A percentile compares a stretch with the other conserved stretches of the same genome.
These are phyloP conservation scores for Phylloporus arenicola DNA, from an alignment of 768 basidiomycete genomes.

Conservation along the genomic window DNA sequence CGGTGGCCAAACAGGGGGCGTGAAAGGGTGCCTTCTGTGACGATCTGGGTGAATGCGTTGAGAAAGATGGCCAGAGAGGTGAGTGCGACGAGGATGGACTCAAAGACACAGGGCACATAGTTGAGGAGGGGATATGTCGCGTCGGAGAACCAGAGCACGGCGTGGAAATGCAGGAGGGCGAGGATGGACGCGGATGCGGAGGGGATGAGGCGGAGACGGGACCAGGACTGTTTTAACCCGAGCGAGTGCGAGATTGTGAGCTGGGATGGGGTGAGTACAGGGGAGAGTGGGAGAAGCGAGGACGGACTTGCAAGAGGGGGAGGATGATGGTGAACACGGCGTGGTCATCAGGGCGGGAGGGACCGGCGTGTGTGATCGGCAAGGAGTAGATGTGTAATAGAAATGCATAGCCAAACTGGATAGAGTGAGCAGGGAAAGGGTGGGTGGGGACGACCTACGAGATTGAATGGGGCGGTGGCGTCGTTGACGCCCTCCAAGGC, in stretches of 20 bases:
- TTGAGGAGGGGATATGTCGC: conserved; percentile 63
- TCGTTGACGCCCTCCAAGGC: conserved; percentile 60
- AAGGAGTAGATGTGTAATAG: conserved; percentile 70
- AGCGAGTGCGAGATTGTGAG: conserved; percentile 60
- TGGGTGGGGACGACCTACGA: conserved; percentile 44
- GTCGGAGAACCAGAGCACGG: conserved; percentile 46
- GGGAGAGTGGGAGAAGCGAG: not conserved
- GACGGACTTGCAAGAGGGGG: conserved; percentile 63
- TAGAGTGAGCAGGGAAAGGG: conserved; percentile 1
- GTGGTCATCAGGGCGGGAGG: conserved; percentile 67
- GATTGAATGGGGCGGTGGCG: conserved; percentile 62
- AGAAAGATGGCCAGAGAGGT: conserved; percentile 56
- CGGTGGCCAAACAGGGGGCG: conserved; percentile 52
- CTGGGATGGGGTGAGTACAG: conserved; percentile 29
- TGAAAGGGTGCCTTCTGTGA: conserved; percentile 54
- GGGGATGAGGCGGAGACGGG: conserved; percentile 64
- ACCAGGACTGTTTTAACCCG: conserved; percentile 58
- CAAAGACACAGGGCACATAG: conserved; percentile 69
- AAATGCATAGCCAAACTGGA: conserved; percentile 72
- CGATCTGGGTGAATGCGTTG: conserved; percentile 60
- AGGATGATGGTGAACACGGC: conserved; percentile 67
- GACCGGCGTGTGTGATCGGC: conserved; percentile 49
- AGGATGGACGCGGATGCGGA: conserved; percentile 57
- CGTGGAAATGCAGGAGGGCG: conserved; percentile 63
- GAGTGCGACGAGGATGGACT: conserved; percentile 53